Percentiles rank a stretch among this genome's conserved stretches.
Conservation (phyloP, 108 stramenopile species). For the Cyclostephanos invisitatus region DNA sequence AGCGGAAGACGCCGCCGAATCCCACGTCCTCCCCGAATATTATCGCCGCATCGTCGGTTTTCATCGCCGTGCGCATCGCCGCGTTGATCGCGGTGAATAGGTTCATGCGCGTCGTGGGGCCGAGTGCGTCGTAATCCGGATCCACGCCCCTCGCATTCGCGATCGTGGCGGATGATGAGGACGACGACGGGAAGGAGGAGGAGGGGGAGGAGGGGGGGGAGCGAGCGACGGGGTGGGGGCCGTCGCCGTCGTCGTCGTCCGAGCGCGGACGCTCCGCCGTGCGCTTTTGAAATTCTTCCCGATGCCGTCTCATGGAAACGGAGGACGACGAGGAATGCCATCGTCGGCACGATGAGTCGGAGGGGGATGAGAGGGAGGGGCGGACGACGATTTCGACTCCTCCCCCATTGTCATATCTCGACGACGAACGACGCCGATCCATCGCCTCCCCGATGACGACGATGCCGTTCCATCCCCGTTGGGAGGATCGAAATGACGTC, state of each 20-base stretch:
- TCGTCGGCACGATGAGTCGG: neutral
- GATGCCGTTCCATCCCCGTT: no score
- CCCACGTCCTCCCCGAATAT: constrained; percentile 98
- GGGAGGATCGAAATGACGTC: neutral
- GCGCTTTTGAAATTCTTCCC: neutral
- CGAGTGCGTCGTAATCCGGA: constrained; percentile 31
- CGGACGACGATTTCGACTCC: no score
- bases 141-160: neutral
- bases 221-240: neutral
- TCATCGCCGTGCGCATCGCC: constrained; percentile 67
- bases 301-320: neutral
- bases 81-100: constrained; percentile 82
- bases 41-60: constrained; percentile 75
- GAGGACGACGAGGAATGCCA: neutral
- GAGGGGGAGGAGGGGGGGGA: neutral
- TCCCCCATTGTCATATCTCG: no score
- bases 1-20: constrained; percentile 99
- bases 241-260: neutral
- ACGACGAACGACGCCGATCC: no score
- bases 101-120: constrained; percentile 51
- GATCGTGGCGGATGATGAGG: neutral
- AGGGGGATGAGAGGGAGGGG: no score
- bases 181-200: neutral
- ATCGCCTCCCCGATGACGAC: neutral
- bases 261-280: neutral